Percentiles rank a stretch among this genome's conserved stretches.
phyloP scores from a whole-genome alignment of 2,329 filamentous ascomycete species.

The Monosporascus sp. region DNA sequence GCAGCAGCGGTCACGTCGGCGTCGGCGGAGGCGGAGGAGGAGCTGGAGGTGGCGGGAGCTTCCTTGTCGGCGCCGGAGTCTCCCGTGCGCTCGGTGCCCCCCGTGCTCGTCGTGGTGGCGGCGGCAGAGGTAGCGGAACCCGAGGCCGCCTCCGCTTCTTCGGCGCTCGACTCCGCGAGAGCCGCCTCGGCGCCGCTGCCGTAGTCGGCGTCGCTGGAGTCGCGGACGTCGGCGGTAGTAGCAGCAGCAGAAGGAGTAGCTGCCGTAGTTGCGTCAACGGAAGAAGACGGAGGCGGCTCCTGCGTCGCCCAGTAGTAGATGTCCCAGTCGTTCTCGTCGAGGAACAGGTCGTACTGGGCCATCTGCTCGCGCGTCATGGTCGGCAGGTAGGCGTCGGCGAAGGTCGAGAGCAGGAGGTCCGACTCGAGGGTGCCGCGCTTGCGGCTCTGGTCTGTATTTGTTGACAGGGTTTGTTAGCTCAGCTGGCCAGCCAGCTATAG shows the following conservation, averaged over 20 bases:
- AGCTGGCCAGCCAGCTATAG: conserved; percentile 1
- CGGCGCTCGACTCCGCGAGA: neutral
- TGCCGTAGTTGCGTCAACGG: conserved; percentile 24
- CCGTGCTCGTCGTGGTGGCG: conserved; percentile 20
- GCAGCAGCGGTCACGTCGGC: conserved; percentile 11
- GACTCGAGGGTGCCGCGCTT: conserved; percentile 95
- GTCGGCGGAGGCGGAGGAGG: conserved; percentile 12
- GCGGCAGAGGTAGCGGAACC: conserved; percentile 7
- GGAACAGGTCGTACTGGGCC: conserved; percentile 80
- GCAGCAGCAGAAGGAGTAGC: conserved; percentile 13
- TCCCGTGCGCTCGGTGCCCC: conserved; percentile 3
- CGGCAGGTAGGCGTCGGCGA: conserved; percentile 73
- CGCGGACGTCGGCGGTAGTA: conserved; percentile 42
- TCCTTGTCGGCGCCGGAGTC: too few species aligned
- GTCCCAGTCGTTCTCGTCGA: conserved; percentile 99
- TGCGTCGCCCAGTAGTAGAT: conserved; percentile 99
- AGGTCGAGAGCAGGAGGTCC: conserved; percentile 93
- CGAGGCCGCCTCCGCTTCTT: conserved; percentile 5
- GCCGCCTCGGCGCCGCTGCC: conserved; percentile 21
- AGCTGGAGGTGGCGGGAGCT: conserved; percentile 12
- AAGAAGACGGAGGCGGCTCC: conserved; percentile 55
- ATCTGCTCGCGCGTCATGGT: conserved; percentile 70
- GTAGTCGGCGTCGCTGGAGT: conserved; percentile 22
- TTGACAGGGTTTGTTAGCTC: neutral
- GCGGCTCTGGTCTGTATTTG: conserved; percentile 75